Evolutionary conservation across 164 flowering plant species (phyloP).

Genomic region (Magnolia officinalis): DNA sequence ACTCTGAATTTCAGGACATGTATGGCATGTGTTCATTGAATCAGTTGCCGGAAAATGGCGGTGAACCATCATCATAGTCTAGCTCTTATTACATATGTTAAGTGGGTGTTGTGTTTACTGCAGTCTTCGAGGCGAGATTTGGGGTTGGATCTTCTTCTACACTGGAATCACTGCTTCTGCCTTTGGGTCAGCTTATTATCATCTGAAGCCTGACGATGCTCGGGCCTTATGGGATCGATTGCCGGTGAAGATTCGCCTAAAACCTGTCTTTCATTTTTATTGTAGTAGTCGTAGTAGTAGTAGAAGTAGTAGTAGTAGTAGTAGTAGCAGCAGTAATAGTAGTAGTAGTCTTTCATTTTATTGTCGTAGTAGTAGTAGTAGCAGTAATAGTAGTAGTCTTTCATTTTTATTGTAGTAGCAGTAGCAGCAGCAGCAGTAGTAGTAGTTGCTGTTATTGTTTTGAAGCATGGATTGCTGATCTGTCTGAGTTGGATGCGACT

Average conservation of each 20-base stretch:
- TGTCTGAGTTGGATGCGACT: too few relatives aligned
- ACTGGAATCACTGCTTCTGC: conserved; percentile 40
- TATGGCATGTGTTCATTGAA: too few relatives aligned
- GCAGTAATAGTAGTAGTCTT: background rate
- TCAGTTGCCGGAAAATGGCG: too few relatives aligned
- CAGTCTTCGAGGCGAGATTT: conserved; percentile 45
- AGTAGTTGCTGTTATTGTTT: background rate
- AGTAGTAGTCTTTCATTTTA: background rate
- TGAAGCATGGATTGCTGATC: background rate
- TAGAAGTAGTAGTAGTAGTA: too few relatives aligned
- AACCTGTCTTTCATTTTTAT: too few relatives aligned
- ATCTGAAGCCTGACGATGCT: conserved; percentile 53
- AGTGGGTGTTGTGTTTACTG: conserved; percentile 10
- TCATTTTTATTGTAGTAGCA: too few relatives aligned
- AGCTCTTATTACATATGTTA: too few relatives aligned
- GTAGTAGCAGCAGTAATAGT: too few relatives aligned
- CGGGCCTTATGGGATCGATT: conserved; percentile 49
- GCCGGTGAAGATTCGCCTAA: conserved; percentile 28
- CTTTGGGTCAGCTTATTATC: conserved; percentile 67
- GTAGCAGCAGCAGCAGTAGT: background rate
- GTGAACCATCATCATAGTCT: too few relatives aligned
- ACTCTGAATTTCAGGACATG: too few relatives aligned
- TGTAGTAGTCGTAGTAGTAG: background rate
- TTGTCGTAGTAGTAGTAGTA: too few relatives aligned
- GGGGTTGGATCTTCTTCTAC: conserved; percentile 51